These are phyloP conservation scores for Syzygium malaccense DNA, from an alignment of 441 rosid species.

Conservation along the genomic window DNA sequence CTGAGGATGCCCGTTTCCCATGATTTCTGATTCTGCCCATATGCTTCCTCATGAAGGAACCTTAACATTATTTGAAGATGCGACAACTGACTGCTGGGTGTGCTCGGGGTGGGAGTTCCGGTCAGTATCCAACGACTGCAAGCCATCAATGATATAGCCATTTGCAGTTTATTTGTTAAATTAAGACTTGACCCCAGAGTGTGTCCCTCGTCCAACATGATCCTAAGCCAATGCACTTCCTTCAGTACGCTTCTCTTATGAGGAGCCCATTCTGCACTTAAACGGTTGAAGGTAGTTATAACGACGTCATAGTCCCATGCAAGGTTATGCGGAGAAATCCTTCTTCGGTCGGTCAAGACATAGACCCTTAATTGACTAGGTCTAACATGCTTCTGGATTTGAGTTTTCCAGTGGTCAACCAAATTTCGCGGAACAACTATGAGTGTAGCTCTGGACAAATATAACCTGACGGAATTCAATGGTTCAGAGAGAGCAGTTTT, in stretches of 20 bases:
- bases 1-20: constrained; percentile 92
- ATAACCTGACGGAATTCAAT: constrained; percentile 63
- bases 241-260: constrained; percentile 73
- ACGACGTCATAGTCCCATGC: constrained; percentile 98
- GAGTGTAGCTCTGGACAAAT: constrained; percentile 85
- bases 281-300: constrained; percentile 86
- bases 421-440: constrained; percentile 84
- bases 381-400: constrained; percentile 75
- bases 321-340: constrained; percentile 67
- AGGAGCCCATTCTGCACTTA: constrained; percentile 93
- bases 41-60: constrained; percentile 93
- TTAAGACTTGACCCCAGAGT: constrained; percentile 92
- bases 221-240: constrained; percentile 96
- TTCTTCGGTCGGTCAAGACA: constrained; percentile 63
- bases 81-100: constrained; percentile 76
- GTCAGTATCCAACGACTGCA: constrained; percentile 88
- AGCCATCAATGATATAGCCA: constrained; percentile 86
- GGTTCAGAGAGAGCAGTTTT: constrained; percentile 75
- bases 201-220: constrained; percentile 96
- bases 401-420: constrained; percentile 90
- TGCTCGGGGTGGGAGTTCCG: constrained; percentile 96
- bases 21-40: constrained; percentile 68
- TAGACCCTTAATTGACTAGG: constrained; percentile 69
- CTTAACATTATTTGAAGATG: constrained; percentile 88
- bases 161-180: constrained; percentile 91